Evolutionary conservation across 2,329 filamentous ascomycete genomes (phyloP).

Genomic region (Penicillium sp.): DNA sequence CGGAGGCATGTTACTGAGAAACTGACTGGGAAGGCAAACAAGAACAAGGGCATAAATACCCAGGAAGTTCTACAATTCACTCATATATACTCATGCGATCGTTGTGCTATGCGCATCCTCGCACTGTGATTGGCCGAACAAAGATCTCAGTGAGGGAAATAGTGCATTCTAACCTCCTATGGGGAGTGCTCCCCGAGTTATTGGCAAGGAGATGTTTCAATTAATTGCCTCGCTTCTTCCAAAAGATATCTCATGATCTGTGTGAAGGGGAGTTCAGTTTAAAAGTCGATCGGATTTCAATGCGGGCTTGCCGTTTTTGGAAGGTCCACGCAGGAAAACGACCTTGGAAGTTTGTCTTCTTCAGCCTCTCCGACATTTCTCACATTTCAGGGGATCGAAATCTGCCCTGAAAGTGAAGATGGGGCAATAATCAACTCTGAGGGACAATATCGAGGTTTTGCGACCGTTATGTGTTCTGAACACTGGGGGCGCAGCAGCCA

Average conservation of each 20-base stretch:
- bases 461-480: neutral
- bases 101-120: neutral
- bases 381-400: neutral
- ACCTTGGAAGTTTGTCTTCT: neutral
- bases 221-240: constrained; percentile 14
- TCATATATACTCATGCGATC: constrained; percentile 14
- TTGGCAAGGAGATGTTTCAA: constrained; percentile 5
- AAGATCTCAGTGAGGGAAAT: constrained; percentile 16
- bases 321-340: constrained; percentile 18
- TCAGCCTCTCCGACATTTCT: neutral
- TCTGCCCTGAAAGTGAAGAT: neutral
- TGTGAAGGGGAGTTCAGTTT: neutral
- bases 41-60: neutral
- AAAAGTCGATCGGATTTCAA: neutral
- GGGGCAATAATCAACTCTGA: neutral
- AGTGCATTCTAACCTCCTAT: constrained; percentile 14
- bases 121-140: constrained; percentile 17
- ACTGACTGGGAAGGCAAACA: neutral
- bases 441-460: neutral
- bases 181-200: constrained; percentile 10
- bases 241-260: neutral
- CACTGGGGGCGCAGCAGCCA: neutral
- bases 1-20: constrained; percentile 4
- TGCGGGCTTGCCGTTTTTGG: constrained; percentile 11
- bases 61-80: neutral